Evolutionary conservation across 1,139 yeast genomes (phyloP), one percentile per base, ranked within the genome.

Genomic region (Magnusiomyces magnusii): DNA sequence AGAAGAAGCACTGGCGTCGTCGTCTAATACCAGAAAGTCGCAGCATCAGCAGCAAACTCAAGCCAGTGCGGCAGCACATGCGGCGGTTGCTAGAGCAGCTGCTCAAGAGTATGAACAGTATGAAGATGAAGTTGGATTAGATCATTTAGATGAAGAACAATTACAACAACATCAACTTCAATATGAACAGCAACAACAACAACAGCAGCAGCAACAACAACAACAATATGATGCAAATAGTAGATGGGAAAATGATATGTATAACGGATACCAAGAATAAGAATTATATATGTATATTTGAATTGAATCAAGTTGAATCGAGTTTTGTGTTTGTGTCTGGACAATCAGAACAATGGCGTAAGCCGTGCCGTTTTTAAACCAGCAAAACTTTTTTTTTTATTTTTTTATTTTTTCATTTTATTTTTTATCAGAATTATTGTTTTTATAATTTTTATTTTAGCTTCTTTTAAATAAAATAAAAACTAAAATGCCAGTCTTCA

Each of bases 1-100:
- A 61, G 76, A 73, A 59, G 76, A 73, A 60, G 75, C 75, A 23
- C 65, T 58, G 56, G 51, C 41, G 34, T 23, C 54, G n/a, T 49
- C 59, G 42, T 23, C 54, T 3, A 34, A 19, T 10, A 17, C 28
- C 17, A 49, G 57, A 5, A 51, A 62, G 57, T 58, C 59, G 28
- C 62, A 62, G 31, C 62, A 63, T 19, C 61, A 59, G 53, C 47
- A 27, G 7, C 59, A 55, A 44, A 50, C 58, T 49, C 57, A 60
- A 31, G 61, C 55, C 15, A 56, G 53, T 27, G 61, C 61, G 1
- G 49, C 54, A 7, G 55, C 50, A 2, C 59, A 57, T 1, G 60
- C 56, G 10, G 60, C 60, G 3, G 53, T 55, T 7, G 60, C 56
- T 0, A 58, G 59, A 28, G 54, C 44, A 9, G 61, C 28, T 5